Base-by-base conservation (phyloP, 805 yeast genomes). In the Yarrowia porcina region DNA sequence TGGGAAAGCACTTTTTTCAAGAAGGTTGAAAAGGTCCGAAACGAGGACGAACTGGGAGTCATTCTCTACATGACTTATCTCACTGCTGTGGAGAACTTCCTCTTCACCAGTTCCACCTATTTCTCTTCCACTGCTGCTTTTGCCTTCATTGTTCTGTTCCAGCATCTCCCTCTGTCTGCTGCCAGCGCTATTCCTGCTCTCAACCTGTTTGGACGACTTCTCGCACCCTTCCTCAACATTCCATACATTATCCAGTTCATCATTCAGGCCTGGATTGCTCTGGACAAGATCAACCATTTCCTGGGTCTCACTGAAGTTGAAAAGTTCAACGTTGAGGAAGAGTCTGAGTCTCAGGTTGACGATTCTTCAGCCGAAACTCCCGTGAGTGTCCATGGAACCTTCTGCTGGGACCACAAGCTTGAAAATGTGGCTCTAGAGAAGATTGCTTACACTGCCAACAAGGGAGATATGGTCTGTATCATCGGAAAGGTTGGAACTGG, bases 1-100 rank as follows among this genome's bases (percentile, higher is more conserved):
- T 94, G 99, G 99, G 99, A 94, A 75, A 77, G 73, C 30, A 96
- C 99, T 3, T 90, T 90, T 72, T 82, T 83, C 70, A 81, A 79
- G 27, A 88, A 87, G 69, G 79, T 96, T 63, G 83, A 83, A 66
- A 77, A 85, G 70, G 96, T 93, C 20, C 87, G 99, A 80, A 90
- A 93, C 71, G 89, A 89, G 50, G 86, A 87, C 69, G 97, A 92
- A 75, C 82, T 92, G 73, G 80, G 80, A 32, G 92, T 89, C 68
- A 80, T 94, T 74, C 83, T 80, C 67, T 83, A 77, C 68, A 87
- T 90, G 79, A 93, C 96, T 67, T 73, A 83, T 21, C 83, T 86
- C 70, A 73, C 80, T 80, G 35, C 92, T 88, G 69, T 80, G 93
- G 75, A 84, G 80, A 67, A 80, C 66, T 89, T 91, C 75, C 83